Conservation (phyloP, 176 grass and related monocot genomes). For the Dendrocalamus sinicus region DNA sequence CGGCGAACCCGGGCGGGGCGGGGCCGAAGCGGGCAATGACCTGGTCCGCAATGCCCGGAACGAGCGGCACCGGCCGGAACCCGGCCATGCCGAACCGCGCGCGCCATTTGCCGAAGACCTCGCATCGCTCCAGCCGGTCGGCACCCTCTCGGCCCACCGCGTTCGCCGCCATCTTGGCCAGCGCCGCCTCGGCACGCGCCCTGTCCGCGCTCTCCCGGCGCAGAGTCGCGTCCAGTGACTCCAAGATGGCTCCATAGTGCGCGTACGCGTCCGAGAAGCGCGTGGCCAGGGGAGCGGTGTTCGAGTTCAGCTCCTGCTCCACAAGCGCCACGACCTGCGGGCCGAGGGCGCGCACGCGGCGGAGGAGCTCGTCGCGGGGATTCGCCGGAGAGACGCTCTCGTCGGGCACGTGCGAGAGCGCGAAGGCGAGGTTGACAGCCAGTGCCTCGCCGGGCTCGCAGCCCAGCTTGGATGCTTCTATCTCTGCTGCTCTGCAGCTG, state of each 20-base stretch:
- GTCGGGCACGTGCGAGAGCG: constrained; percentile 73
- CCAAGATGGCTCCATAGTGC: constrained; percentile 72
- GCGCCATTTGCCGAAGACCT: constrained; percentile 87
- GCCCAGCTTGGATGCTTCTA: constrained; percentile 57
- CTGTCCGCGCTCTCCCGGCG: constrained; percentile 43
- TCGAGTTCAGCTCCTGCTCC: constrained; percentile 88
- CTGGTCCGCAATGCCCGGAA: constrained; percentile 48
- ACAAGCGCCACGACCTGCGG: constrained; percentile 68
- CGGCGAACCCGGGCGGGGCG: constrained; percentile 32
- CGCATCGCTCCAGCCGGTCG: constrained; percentile 82
- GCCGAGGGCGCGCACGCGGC: constrained; percentile 73
- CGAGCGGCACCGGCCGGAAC: constrained; percentile 54
- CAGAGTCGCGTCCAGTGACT: constrained; percentile 61
- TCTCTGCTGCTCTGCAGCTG: constrained; percentile 54
- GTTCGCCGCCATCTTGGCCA: constrained; percentile 65
- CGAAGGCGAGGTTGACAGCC: constrained; percentile 83
- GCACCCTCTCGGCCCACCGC: constrained; percentile 71
- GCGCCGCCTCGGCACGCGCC: constrained; percentile 59
- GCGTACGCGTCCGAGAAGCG: constrained; percentile 75
- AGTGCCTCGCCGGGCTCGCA: constrained; percentile 72
- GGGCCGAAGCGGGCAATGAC: constrained; percentile 47
- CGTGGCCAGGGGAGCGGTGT: constrained; percentile 69
- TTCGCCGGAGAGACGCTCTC: constrained; percentile 94
- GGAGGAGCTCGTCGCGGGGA: constrained; percentile 85
- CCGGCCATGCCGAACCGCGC: constrained; percentile 88